phyloP scores from a whole-genome alignment of 768 basidiomycete genomes.

The Dendrothele bispora region DNA sequence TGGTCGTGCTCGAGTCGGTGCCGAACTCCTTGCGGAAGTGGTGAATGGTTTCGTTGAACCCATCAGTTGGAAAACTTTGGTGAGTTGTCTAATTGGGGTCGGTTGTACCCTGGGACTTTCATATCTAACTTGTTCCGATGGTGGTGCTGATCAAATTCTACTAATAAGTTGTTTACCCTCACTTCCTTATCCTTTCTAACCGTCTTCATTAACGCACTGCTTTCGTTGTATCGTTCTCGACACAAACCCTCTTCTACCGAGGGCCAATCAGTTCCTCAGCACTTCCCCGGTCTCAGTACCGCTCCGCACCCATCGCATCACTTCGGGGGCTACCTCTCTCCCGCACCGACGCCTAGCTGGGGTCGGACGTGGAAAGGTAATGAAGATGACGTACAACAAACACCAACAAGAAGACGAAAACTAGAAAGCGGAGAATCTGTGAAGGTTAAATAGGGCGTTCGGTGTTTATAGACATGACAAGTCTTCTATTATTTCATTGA shows the following conservation, averaged over 20 bases:
- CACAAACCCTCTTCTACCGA: conserved; percentile 47
- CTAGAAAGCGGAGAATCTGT: conserved; percentile 35
- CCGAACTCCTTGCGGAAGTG: conserved; percentile 94
- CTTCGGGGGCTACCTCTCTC: conserved; percentile 47
- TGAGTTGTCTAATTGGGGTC: conserved; percentile 41
- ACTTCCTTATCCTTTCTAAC: conserved; percentile 77
- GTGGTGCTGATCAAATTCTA: neutral
- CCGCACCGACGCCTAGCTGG: conserved; percentile 50
- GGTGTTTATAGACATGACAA: conserved; percentile 4
- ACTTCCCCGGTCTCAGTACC: conserved; percentile 39
- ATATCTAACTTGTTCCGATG: conserved; percentile 1
- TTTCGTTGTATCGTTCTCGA: conserved; percentile 74
- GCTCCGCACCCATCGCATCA: conserved; percentile 46
- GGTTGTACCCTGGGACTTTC: too few species aligned
- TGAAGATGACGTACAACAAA: conserved; percentile 20
- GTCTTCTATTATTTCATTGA: neutral
- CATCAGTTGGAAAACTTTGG: conserved; percentile 96
- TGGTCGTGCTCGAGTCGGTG: conserved; percentile 86
- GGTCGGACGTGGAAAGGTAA: conserved; percentile 36
- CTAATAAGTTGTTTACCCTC: conserved; percentile 69
- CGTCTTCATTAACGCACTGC: conserved; percentile 76
- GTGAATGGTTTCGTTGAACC: conserved; percentile 96
- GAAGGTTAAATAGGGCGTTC: conserved; percentile 36
- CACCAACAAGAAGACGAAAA: conserved; percentile 32
- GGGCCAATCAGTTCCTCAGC: conserved; percentile 27